phyloP scores from a whole-genome alignment of 1,139 yeast species.

The Sporopachydermia cereana region DNA sequence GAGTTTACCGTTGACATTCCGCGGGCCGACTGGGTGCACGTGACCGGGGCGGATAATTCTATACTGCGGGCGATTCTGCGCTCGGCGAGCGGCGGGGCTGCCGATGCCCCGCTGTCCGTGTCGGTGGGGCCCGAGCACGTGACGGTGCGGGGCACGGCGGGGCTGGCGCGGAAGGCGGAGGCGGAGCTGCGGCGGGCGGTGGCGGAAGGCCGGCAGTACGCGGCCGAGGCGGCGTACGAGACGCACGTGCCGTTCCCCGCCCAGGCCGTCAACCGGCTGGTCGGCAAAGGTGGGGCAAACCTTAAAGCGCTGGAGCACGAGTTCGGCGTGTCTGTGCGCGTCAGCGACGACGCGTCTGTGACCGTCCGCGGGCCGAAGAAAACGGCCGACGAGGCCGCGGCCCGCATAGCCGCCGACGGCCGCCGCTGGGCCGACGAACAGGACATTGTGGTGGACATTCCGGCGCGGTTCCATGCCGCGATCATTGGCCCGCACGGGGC shows the following conservation, averaged over 20 bases:
- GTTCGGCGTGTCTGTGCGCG: conserved; percentile 69
- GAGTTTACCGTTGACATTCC: conserved; percentile 42
- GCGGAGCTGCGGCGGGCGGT: conserved; percentile 44
- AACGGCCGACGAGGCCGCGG: conserved; percentile 67
- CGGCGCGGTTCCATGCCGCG: conserved; percentile 67
- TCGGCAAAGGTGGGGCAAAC: conserved; percentile 81
- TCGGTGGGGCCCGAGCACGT: conserved; percentile 24
- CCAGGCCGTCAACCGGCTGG: conserved; percentile 59
- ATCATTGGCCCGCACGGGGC: conserved; percentile 79
- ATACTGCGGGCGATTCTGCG: conserved; percentile 41
- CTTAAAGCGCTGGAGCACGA: conserved; percentile 63
- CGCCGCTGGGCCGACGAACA: conserved; percentile 80
- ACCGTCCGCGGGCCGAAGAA: conserved; percentile 64
- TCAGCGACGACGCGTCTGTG: conserved; percentile 47
- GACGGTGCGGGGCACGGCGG: conserved; percentile 47
- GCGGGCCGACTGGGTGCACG: conserved; percentile 42
- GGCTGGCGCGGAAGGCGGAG: conserved; percentile 41
- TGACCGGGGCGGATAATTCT: conserved; percentile 41
- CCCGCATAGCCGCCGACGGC: conserved; percentile 43
- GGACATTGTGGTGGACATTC: conserved; percentile 53
- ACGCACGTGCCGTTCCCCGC: conserved; percentile 52
- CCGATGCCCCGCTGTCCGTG: conserved; percentile 18
- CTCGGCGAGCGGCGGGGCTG: conserved; percentile 17
- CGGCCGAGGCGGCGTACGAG: conserved; percentile 44
- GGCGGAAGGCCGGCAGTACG: conserved; percentile 54